Evolutionary conservation across 176 grass and related monocot genomes (phyloP).

Genomic region (Musa beccarii): DNA sequence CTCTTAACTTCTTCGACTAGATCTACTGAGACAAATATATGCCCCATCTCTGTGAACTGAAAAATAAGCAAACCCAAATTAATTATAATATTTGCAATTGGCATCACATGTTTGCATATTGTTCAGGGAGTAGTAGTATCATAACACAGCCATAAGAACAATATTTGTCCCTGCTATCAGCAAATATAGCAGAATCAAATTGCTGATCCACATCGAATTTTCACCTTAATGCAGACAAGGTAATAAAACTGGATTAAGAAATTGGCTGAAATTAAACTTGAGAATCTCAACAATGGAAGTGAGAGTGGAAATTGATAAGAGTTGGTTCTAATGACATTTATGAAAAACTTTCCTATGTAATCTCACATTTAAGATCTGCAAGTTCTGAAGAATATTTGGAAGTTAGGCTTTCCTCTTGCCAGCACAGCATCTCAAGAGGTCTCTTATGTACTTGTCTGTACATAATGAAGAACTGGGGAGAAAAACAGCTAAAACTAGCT

Average conservation of each 20-base stretch:
- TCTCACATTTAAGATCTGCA: neutral
- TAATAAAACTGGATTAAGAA: neutral
- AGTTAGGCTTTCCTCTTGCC: neutral
- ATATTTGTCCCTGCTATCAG: neutral
- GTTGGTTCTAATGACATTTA: neutral
- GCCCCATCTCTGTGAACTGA: constrained; percentile 63
- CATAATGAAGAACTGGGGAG: too few relatives aligned
- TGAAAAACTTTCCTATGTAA: neutral
- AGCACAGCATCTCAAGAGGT: too few relatives aligned
- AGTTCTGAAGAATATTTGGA: neutral
- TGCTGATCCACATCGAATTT: too few relatives aligned
- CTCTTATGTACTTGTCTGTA: too few relatives aligned
- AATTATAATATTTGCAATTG: neutral
- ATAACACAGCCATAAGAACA: neutral
- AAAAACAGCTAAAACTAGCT: too few relatives aligned
- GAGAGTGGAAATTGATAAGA: neutral
- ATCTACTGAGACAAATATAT: constrained; percentile 68
- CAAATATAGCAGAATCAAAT: neutral
- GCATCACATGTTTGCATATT: neutral
- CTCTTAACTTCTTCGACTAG: constrained; percentile 43
- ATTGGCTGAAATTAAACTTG: neutral
- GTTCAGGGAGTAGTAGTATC: neutral
- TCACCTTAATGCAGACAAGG: neutral
- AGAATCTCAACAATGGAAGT: neutral
- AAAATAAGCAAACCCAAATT: neutral